Evolutionary conservation across 2,329 filamentous ascomycete genomes (phyloP), one percentile per base, ranked within the genome.

Genomic region (Mycosphaerella arachidis): DNA sequence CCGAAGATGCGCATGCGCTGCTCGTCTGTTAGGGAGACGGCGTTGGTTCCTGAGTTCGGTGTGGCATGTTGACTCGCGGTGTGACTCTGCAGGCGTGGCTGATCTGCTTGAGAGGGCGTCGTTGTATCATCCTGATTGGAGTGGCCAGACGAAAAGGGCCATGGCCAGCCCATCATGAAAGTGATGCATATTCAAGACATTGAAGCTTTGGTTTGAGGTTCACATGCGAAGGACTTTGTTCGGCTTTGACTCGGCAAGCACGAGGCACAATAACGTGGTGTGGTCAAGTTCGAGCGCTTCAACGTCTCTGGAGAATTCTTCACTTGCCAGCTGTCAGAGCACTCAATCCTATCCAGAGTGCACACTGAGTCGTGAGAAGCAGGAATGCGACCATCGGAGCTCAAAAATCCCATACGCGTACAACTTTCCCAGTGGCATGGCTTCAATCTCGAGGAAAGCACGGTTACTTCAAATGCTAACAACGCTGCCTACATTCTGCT

Each of bases 1-100:
- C 67, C 68, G 58, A 72, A 72, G 63, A 71, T 70, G 58, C 69
- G 70, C 24, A 62, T 55, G 30, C 65, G 67, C 60, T 71, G 70
- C 50, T 69, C 66, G 52, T 69, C 66, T 30, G 66, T 67, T 30
- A 71, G 62, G 18, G 61, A 66, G 58, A 69, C 60, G 45, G 58
- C 50, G 56, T 45, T 45, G 18, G 18, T 54, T 16, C 35, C 43
- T 12, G 56, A 7, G 4, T 12, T 29, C 0, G 48, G 1, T 8
- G 37, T 13, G n/a, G 40, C 16, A 24, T 29, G n/a, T 16, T 1
- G 2, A 24, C 6, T 12, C 24, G 59, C 33, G 27, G 31, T 18
- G 2, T 24, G 24, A 24, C 24, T 24, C 24, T 24, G 24, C 24
- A 24, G 24, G 24, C 24, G 24, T 24, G 1, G 24, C 24, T 24